phyloP scores from a whole-genome alignment of 331 rosid genomes.

The Quercus phellos region DNA sequence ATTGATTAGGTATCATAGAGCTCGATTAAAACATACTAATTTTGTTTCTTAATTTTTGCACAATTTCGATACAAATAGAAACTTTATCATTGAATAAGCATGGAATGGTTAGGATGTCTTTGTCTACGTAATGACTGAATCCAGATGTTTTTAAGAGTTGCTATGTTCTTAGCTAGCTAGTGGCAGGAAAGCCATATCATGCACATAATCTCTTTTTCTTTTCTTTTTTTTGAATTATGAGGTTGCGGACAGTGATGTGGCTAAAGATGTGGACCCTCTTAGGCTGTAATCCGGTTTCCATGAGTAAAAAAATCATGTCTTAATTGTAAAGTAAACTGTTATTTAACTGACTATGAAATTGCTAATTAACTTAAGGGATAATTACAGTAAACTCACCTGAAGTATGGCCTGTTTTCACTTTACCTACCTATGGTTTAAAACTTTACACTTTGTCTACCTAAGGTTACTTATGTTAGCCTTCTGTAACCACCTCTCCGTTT shows the following conservation, averaged over 20 bases:
- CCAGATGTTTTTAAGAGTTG: background rate
- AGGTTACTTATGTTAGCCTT: too few species aligned
- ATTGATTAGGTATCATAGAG: background rate
- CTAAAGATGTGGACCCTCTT: background rate
- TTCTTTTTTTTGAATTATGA: background rate
- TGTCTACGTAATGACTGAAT: background rate
- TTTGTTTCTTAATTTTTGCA: constrained; percentile 1
- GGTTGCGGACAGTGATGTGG: background rate
- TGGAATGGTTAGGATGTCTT: background rate
- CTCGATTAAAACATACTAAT: background rate
- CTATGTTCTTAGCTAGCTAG: background rate
- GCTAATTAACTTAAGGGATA: background rate
- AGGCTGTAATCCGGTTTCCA: background rate
- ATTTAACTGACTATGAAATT: background rate
- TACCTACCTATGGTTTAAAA: too few species aligned
- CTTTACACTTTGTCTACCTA: too few species aligned
- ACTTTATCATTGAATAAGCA: background rate
- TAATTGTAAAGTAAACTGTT: background rate
- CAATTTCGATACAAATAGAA: background rate
- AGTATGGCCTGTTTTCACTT: too few species aligned
- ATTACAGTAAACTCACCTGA: too few species aligned
- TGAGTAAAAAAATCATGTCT: background rate
- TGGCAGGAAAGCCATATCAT: background rate
- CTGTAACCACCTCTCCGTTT: too few species aligned
- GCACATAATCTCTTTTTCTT: background rate